phyloP scores from a whole-genome alignment of 805 yeast species.

The Ogataea haglerorum region DNA sequence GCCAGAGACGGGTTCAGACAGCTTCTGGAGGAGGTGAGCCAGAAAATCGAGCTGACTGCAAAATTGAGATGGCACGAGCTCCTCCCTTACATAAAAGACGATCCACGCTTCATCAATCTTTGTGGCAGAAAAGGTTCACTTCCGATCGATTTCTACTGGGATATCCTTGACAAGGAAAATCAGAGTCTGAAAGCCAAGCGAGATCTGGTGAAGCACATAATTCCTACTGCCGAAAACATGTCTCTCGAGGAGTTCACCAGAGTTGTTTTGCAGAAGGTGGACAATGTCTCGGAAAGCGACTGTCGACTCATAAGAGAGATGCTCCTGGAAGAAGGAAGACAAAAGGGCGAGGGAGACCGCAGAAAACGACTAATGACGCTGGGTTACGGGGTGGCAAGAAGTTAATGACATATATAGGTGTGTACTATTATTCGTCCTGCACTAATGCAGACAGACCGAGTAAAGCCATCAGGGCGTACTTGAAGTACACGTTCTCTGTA shows the following conservation, averaged over 20 bases:
- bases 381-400: conserved; percentile 26
- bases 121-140: conserved; percentile 78
- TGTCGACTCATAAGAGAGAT: conserved; percentile 18
- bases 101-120: conserved; percentile 53
- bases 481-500: conserved; percentile 83
- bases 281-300: conserved; percentile 17
- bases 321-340: conserved; percentile 17
- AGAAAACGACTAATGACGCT: conserved; percentile 23
- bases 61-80: conserved; percentile 60
- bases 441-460: conserved; percentile 69
- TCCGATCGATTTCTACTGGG: conserved; percentile 75
- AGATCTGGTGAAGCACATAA: conserved; percentile 52
- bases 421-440: conserved; percentile 42
- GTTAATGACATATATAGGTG: not conserved
- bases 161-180: conserved; percentile 60
- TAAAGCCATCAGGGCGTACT: conserved; percentile 70
- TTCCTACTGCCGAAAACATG: conserved; percentile 32
- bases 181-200: conserved; percentile 54
- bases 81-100: conserved; percentile 47
- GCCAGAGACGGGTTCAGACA: conserved; percentile 59
- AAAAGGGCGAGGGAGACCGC: conserved; percentile 9
- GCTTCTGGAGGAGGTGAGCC: conserved; percentile 39
- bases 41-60: conserved; percentile 36
- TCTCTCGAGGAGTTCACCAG: conserved; percentile 14
- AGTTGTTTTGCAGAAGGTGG: conserved; percentile 11